Evolutionary conservation across 768 basidiomycete species (phyloP).

Genomic region (Agaricus blazei): DNA sequence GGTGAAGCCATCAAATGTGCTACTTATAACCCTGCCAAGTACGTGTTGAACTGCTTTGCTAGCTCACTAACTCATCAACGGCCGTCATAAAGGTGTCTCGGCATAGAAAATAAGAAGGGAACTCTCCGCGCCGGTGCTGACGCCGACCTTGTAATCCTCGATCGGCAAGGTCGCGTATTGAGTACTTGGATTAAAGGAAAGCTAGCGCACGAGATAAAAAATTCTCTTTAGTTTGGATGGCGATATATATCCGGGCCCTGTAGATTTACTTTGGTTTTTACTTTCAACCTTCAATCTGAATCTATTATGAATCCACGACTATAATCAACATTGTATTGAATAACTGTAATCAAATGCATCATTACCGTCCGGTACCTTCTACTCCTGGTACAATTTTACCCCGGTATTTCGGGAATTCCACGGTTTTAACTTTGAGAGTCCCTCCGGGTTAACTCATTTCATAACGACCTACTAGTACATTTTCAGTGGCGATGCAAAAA

Average conservation of each 20-base stretch:
- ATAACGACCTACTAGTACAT: too few species aligned
- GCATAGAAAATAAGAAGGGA: slow-evolving; percentile 77
- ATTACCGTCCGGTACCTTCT: not conserved
- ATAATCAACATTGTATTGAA: not conserved
- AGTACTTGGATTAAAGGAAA: slow-evolving; percentile 77
- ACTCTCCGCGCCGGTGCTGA: slow-evolving; percentile 78
- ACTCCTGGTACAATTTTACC: too few species aligned
- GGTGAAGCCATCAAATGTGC: slow-evolving; percentile 83
- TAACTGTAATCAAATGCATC: not conserved
- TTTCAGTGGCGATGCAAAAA: too few species aligned
- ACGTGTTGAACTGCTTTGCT: slow-evolving; percentile 16
- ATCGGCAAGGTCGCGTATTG: slow-evolving; percentile 58
- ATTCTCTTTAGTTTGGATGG: slow-evolving; percentile 12
- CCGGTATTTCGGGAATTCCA: too few species aligned
- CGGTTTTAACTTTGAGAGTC: too few species aligned
- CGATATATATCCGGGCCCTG: not conserved
- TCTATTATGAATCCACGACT: not conserved
- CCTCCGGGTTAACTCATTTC: too few species aligned
- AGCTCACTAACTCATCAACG: not conserved
- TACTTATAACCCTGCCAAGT: slow-evolving; percentile 82
- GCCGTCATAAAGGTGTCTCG: slow-evolving; percentile 54
- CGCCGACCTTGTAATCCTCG: slow-evolving; percentile 79
- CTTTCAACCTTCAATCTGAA: slow-evolving; percentile 5
- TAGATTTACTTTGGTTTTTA: slow-evolving; percentile 11
- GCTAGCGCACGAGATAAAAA: slow-evolving; percentile 52